These are phyloP conservation scores for Triticum urartu DNA, from an alignment of 176 grass and related monocot species.

Conservation along the genomic window DNA sequence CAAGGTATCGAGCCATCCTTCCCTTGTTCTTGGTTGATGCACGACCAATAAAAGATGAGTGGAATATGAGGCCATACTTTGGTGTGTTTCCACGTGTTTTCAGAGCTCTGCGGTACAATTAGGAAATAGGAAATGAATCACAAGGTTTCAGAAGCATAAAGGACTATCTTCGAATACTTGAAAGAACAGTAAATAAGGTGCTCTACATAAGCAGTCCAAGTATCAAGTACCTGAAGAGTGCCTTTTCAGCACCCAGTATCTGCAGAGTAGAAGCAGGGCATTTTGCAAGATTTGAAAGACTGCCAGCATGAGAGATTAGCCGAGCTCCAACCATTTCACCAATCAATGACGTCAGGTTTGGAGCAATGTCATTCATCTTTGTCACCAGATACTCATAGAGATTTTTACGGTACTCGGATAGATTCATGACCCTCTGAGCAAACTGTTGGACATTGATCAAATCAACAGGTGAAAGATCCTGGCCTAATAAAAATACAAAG, in stretches of 20 bases:
- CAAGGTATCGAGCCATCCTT: slow-evolving; percentile 87
- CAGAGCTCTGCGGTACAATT: slow-evolving; percentile 53
- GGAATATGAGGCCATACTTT: slow-evolving; percentile 98
- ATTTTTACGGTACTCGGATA: slow-evolving; percentile 83
- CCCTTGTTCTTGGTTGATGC: slow-evolving; percentile 87
- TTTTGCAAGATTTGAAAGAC: slow-evolving; percentile 97
- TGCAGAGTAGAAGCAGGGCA: slow-evolving; percentile 87
- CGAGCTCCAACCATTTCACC: slow-evolving; percentile 94
- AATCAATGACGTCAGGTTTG: slow-evolving; percentile 77
- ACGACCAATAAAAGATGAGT: slow-evolving; percentile 97
- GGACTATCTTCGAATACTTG: not conserved
- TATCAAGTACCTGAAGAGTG: slow-evolving; percentile 74
- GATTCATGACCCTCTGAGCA: slow-evolving; percentile 83
- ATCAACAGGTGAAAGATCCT: slow-evolving; percentile 82
- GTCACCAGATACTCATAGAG: slow-evolving; percentile 97
- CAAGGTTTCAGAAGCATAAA: not conserved
- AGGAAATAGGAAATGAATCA: not conserved
- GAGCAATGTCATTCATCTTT: slow-evolving; percentile 95
- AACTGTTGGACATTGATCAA: slow-evolving; percentile 90
- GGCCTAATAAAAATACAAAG: slow-evolving; percentile 42
- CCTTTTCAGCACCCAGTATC: slow-evolving; percentile 97
- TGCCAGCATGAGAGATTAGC: slow-evolving; percentile 94
- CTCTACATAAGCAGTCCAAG: not conserved
- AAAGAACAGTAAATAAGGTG: not conserved
- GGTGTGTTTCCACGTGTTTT: slow-evolving; percentile 92